Conservation (phyloP, 2,329 filamentous ascomycete genomes). For the Colletotrichum nymphaeae region DNA sequence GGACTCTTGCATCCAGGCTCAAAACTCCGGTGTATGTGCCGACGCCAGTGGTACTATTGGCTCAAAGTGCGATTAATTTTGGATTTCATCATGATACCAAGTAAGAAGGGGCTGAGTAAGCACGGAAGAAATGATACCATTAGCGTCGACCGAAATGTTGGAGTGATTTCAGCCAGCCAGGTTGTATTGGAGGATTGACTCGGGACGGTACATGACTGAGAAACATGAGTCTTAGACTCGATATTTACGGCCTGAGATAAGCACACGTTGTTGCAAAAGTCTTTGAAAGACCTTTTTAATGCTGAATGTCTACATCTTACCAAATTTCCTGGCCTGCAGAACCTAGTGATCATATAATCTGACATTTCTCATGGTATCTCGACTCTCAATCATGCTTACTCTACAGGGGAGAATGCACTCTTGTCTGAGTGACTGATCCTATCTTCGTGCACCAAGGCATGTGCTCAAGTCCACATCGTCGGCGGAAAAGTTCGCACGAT, state of each 20-base stretch:
- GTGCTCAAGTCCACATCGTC: too few relatives aligned
- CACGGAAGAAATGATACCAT: not conserved
- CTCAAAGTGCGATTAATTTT: constrained; percentile 1
- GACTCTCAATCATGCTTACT: too few relatives aligned
- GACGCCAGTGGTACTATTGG: not conserved
- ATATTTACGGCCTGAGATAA: not conserved
- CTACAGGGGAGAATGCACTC: too few relatives aligned
- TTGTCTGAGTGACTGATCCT: too few relatives aligned
- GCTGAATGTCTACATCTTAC: not conserved
- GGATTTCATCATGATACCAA: not conserved
- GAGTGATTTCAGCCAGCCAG: not conserved
- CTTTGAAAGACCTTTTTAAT: not conserved
- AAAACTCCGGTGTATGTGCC: not conserved
- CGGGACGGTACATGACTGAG: not conserved
- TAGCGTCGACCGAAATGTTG: not conserved
- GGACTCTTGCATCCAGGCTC: not conserved
- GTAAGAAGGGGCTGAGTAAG: too few relatives aligned
- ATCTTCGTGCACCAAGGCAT: too few relatives aligned
- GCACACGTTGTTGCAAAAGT: not conserved
- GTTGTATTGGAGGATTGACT: not conserved
- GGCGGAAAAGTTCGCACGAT: not conserved
- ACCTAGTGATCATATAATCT: not conserved
- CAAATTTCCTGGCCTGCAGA: not conserved
- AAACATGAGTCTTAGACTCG: not conserved
- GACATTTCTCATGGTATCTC: not conserved